Base-by-base conservation (phyloP, 306 rosid species). In the Erythrophleum fordii region DNA sequence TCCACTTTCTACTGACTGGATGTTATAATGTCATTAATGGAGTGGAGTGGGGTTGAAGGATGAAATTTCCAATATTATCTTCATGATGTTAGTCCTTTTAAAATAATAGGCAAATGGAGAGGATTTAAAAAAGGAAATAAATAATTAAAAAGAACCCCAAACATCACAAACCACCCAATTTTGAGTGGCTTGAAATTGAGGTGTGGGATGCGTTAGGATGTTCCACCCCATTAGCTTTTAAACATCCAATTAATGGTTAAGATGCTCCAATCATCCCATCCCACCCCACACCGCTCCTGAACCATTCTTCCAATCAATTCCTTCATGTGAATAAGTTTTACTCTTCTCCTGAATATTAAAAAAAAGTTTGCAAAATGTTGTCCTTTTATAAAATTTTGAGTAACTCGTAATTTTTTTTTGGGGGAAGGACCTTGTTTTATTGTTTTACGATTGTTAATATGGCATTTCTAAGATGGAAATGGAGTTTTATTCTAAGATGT, bases 401-500 rank as follows among this genome's bases (percentile, higher is more conserved):
- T 65, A 41, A 61, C 26, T 65, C 14, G 4, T 18, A 6, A 6
- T 18, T 3, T 8, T 35, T 29, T 56, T 37, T 56, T 11, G 3
- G 1, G 34, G 34, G 22, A 11, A 67, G 53, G 51, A 55, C 51
- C 69, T 39, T 8, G 6, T 31, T 76, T 1, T 10, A 20, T 60
- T 18, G 59, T 18, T 20, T 52, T 67, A 10, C 23, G 68, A 42
- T 52, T 37, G 58, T 35, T 26, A 22, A 51, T 7, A 5, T 69
- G 55, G 67, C 37, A 18, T 53, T 69, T 52, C 12, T n/a, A 55
- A 37, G 42, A 28, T 22, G 18, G 2, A 31, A 49, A 44, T 51
- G 25, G 46, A 58, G 58, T 18, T 85, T 53, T 52, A 37, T 68
- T 81, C 56, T 29, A 35, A 51, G 76, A 61, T 78, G 37, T 68